Evolutionary conservation across 2,329 filamentous ascomycete species (phyloP), one percentile per base, ranked within the genome.

Genomic region (Spiromastix sp.): DNA sequence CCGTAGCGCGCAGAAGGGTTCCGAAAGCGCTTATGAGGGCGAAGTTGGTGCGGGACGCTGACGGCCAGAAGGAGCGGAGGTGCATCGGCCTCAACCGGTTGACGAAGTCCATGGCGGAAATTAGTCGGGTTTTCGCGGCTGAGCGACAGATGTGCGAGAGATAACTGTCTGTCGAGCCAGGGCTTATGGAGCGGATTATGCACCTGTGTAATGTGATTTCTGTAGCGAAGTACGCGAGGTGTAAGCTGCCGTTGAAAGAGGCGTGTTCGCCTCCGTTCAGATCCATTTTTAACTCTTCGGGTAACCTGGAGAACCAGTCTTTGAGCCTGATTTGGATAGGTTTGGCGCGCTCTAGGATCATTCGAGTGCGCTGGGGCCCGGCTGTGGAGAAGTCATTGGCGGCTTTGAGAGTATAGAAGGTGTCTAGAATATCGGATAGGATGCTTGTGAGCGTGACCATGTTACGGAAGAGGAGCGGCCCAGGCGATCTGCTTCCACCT

Each of bases 21-120:
- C 87, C 89, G 55, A 96, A 96, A 0, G 87, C 94, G 37, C 86
- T 87, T 50, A 96, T 94, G 8, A 96, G 70, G 0, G 89, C 87
- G 60, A 96, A 95, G 60, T 94, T 94, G 9, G 63, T 64, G 32
- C 62, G 60, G 4, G 63, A 57, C 1, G 60, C 56, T 4, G 61
- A 61, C 17, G 64, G 63, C 89, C 89, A 96, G 61, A 95, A 95
- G 0, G 85, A 75, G n/a, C 81, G 77, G 19, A 95, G 71, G 50
- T 96, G 87, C 22, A 79, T 76, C 0, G 85, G 85, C 29, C 82
- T 85, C 20, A 96, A 73, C 1, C 89, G 80, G 60, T 95, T 95
- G 49, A 94, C 86, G 59, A 95, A 94, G 56, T 96, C 89, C 83
- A 96, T 93, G 44, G 87, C 86, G 15, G 84, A 93, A 52, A 95